A percentile compares a stretch with the other conserved stretches of the same genome.
Evolutionary conservation across 2,329 filamentous ascomycete genomes (phyloP).

Genomic region (Colletotrichum zoysiae): DNA sequence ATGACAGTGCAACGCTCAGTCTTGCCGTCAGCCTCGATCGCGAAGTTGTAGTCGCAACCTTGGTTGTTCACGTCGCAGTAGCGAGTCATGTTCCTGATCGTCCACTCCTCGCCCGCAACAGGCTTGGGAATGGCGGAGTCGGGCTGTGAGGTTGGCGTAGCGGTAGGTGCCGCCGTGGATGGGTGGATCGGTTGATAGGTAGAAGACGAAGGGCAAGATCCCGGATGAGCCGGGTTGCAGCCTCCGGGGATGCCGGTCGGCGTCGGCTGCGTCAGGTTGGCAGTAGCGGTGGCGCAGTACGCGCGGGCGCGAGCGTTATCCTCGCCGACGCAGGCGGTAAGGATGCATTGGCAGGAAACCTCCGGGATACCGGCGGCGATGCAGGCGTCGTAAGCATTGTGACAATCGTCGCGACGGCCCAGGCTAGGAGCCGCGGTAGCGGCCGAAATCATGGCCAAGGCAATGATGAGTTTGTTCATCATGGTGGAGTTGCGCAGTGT

Average conservation of each 20-base stretch:
- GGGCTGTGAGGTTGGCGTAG: background rate
- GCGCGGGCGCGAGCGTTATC: conserved; percentile 39
- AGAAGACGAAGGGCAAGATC: conserved; percentile 28
- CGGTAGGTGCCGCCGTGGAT: conserved; percentile 13
- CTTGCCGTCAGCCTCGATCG: conserved; percentile 26
- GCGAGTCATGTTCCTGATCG: conserved; percentile 30
- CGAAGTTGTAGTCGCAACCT: conserved; percentile 38
- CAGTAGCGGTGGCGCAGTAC: conserved; percentile 32
- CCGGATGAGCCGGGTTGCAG: conserved; percentile 33
- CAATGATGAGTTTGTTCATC: conserved; percentile 35
- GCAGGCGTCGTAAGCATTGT: conserved; percentile 29
- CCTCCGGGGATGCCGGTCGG: conserved; percentile 5
- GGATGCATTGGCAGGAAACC: conserved; percentile 32
- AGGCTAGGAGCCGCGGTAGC: conserved; percentile 29
- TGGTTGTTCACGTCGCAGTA: conserved; percentile 24
- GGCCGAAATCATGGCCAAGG: conserved; percentile 34
- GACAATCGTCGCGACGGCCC: conserved; percentile 27
- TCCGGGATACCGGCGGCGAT: conserved; percentile 31
- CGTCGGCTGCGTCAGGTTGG: conserved; percentile 30
- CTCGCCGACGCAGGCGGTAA: conserved; percentile 31
- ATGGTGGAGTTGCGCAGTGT: background rate
- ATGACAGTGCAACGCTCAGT: conserved; percentile 27
- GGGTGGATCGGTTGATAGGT: conserved; percentile 17
- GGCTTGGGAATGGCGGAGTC: conserved; percentile 13
- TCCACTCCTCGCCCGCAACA: conserved; percentile 28